phyloP scores from a whole-genome alignment of 768 basidiomycete species.

The Tephrocybe rancida region DNA sequence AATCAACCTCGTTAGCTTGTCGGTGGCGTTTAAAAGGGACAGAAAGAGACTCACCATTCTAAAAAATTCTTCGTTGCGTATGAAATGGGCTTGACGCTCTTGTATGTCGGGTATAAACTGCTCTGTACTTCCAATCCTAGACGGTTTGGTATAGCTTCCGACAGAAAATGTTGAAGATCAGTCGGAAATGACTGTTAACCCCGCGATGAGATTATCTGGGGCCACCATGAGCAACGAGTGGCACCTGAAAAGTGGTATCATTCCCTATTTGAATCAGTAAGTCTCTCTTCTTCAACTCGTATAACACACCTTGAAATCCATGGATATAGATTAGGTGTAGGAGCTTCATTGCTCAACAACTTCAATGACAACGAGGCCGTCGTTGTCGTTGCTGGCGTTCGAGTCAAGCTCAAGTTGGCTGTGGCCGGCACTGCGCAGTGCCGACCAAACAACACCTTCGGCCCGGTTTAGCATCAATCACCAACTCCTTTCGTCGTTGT shows the following conservation, averaged over 20 bases:
- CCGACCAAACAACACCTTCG: too few relatives aligned
- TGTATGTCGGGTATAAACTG: conserved; percentile 63
- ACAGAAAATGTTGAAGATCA: conserved; percentile 49
- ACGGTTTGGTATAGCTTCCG: conserved; percentile 33
- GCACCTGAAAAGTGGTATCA: conserved; percentile 60
- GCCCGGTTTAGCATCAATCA: too few relatives aligned
- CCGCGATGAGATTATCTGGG: background rate
- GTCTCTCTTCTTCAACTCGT: background rate
- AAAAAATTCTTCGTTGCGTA: conserved; percentile 54
- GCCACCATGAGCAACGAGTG: conserved; percentile 5
- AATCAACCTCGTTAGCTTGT: background rate
- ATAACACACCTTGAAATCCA: conserved; percentile 52
- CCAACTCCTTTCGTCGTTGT: too few relatives aligned
- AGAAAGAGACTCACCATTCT: conserved; percentile 49
- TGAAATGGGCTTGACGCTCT: conserved; percentile 55
- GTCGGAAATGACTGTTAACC: conserved; percentile 50
- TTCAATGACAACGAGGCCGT: too few relatives aligned
- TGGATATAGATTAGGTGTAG: conserved; percentile 61
- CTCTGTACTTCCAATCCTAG: conserved; percentile 41
- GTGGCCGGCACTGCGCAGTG: too few relatives aligned
- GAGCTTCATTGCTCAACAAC: conserved; percentile 17
- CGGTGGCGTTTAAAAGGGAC: too few relatives aligned
- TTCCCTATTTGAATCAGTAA: conserved; percentile 37
- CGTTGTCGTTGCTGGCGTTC: background rate
- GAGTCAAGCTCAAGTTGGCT: too few relatives aligned